These are phyloP conservation scores for Hirsutella thompsonii DNA, from an alignment of 2,329 filamentous ascomycete genomes.

Conservation along the genomic window DNA sequence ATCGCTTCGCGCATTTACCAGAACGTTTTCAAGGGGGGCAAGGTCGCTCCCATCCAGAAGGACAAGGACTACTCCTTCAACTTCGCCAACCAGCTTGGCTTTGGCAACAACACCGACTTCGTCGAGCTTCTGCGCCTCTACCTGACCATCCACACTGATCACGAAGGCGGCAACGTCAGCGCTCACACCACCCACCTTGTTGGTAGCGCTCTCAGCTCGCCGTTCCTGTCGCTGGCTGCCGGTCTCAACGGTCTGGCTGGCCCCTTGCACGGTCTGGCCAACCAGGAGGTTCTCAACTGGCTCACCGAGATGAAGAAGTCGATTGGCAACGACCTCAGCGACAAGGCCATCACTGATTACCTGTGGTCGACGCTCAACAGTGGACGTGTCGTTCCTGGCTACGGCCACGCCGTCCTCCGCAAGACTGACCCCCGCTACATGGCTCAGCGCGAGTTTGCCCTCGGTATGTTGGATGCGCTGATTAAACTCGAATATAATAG, in stretches of 20 bases:
- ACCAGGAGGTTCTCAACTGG: conserved; percentile 99
- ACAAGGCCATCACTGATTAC: conserved; percentile 96
- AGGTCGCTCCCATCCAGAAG: conserved; percentile 90
- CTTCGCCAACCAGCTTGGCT: conserved; percentile 98
- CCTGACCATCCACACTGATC: conserved; percentile 98
- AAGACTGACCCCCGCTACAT: conserved; percentile 99
- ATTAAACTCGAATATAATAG: not conserved
- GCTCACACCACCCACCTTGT: conserved; percentile 98
- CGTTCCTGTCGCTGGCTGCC: conserved; percentile 90
- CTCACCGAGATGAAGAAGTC: conserved; percentile 97
- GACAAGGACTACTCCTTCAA: conserved; percentile 99
- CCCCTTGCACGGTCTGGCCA: conserved; percentile 95
- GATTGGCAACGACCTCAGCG: conserved; percentile 87
- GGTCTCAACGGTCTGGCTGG: conserved; percentile 97
- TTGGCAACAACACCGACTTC: conserved; percentile 89
- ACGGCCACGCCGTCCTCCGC: conserved; percentile 96
- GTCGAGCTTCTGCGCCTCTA: conserved; percentile 97
- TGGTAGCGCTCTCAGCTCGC: conserved; percentile 89
- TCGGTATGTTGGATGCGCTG: conserved; percentile 26
- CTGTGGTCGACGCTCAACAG: conserved; percentile 94
- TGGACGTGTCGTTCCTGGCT: conserved; percentile 93
- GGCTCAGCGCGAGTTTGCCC: conserved; percentile 94
- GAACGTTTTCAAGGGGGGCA: conserved; percentile 99
- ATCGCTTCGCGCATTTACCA: conserved; percentile 99
- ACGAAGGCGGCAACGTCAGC: conserved; percentile 98